A percentile compares a stretch with the other conserved stretches of the same genome.
Conservation (phyloP, 2,329 filamentous ascomycete genomes). For the Helicocarpus griseus region DNA sequence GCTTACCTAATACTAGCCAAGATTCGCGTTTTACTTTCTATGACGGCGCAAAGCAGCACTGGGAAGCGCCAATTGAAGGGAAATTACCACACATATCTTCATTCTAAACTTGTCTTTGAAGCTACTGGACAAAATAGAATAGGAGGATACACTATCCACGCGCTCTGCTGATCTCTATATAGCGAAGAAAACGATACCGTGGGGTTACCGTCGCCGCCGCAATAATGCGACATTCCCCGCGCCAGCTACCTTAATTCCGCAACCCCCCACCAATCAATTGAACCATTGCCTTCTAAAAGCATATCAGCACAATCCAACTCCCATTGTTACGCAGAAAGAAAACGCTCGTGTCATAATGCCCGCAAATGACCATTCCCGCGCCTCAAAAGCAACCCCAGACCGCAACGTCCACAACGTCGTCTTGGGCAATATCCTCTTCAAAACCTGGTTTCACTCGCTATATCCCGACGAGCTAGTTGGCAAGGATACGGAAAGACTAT, state of each 20-base stretch:
- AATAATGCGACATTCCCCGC: neutral
- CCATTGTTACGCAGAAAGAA: neutral
- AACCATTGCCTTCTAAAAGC: neutral
- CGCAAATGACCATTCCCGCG: slow-evolving; percentile 7
- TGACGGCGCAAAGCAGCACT: too few species aligned
- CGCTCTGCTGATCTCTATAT: too few species aligned
- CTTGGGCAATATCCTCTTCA: slow-evolving; percentile 72
- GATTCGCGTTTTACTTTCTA: neutral
- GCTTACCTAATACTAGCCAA: neutral
- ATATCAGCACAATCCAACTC: too few species aligned
- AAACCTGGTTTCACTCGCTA: slow-evolving; percentile 87
- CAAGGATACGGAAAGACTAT: slow-evolving; percentile 52
- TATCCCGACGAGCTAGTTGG: slow-evolving; percentile 61
- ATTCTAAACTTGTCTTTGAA: too few species aligned
- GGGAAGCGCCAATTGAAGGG: too few species aligned
- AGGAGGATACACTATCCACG: too few species aligned
- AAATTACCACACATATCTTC: too few species aligned
- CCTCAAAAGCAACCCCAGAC: slow-evolving; percentile 36
- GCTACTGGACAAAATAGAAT: too few species aligned
- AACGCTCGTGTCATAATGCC: neutral
- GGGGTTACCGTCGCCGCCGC: neutral
- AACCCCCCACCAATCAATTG: neutral
- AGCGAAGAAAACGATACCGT: neutral
- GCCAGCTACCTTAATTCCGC: neutral
- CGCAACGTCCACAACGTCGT: slow-evolving; percentile 83